Evolutionary conservation across 805 yeast genomes (phyloP), one percentile per base, ranked within the genome.

Genomic region (Wickerhamiella kazuoi): DNA sequence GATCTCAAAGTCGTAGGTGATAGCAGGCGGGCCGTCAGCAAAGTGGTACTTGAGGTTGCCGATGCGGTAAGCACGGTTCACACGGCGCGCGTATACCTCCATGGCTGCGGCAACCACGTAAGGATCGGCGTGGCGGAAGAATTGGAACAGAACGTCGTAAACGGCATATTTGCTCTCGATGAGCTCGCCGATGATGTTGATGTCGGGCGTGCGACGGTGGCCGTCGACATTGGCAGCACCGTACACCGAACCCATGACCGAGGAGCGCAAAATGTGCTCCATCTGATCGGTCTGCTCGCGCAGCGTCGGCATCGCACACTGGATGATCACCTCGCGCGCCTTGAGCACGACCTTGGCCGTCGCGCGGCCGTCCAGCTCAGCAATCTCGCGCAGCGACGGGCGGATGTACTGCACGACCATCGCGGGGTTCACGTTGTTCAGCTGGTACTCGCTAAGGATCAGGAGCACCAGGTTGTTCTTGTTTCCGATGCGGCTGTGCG

Each of bases 131-230:
- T 82, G 79, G 40, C 71, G 73, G 62, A 90, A 73, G 63, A 90
- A 90, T 62, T 83, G 96, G 34, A 93, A 71, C 58, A 90, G 71
- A 30, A 93, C 97, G 57, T 90, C 99, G 58, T 87, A 90, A 16
- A 90, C 96, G 43, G 87, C 82, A 63, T 82, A 93, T 58, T 81
- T 86, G 37, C 97, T 86, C 56, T 90, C 98, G 50, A 90, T 86
- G 41, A 90, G 90, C 60, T 90, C 97, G 47, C 78, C 74, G 50
- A 90, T 71, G 42, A 81, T 68, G 30, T 76, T 76, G 54, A 79
- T 63, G 53, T 78, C 80, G 26, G 99, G 99, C 46, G 74, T 71
- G 48, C 82, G 71, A 56, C 83, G 87, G 39, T 42, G 41, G 26
- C 45, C 31, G 48, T 72, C 73, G 30, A 71, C 63, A 42, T 76